Evolutionary conservation across 208 protist species (phyloP).

Genomic region (Paratrypanosoma confusum): DNA sequence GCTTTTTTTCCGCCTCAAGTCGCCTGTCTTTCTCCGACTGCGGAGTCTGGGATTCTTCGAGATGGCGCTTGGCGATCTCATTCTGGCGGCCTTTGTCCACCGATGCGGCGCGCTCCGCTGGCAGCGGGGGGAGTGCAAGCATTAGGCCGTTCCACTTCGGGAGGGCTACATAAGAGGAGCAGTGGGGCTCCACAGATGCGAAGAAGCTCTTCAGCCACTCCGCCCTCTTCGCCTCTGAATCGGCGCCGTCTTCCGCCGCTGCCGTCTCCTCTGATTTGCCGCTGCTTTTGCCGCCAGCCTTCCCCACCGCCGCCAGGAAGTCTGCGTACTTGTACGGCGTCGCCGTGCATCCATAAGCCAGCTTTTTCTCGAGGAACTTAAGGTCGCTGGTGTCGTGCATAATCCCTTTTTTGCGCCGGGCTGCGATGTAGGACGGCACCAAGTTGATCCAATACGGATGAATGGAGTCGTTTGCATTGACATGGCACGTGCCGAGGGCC

Average conservation of each 20-base stretch:
- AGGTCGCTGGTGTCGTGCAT: constrained; percentile 44
- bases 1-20: too few species aligned
- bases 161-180: constrained; percentile 56
- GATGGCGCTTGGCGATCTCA: too few species aligned
- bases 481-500: constrained; percentile 14
- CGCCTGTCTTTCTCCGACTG: too few species aligned
- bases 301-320: too few species aligned
- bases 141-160: constrained; percentile 37
- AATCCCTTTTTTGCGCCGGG: constrained; percentile 20
- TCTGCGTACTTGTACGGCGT: constrained; percentile 6
- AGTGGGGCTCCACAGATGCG: constrained; percentile 20
- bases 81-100: too few species aligned
- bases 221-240: background rate
- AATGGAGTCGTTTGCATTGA: constrained; percentile 31
- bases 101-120: constrained; percentile 2
- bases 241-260: background rate
- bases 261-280: background rate
- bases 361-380: constrained; percentile 50
- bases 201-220: constrained; percentile 27
- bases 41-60: too few species aligned
- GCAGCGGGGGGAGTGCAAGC: constrained; percentile 21
- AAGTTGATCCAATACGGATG: constrained; percentile 68
- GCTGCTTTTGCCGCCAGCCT: too few species aligned
- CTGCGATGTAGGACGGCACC: constrained; percentile 43
- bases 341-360: constrained; percentile 65